Conservation (phyloP, 2,329 filamentous ascomycete genomes). For the Fusarium pseudonygamai region DNA sequence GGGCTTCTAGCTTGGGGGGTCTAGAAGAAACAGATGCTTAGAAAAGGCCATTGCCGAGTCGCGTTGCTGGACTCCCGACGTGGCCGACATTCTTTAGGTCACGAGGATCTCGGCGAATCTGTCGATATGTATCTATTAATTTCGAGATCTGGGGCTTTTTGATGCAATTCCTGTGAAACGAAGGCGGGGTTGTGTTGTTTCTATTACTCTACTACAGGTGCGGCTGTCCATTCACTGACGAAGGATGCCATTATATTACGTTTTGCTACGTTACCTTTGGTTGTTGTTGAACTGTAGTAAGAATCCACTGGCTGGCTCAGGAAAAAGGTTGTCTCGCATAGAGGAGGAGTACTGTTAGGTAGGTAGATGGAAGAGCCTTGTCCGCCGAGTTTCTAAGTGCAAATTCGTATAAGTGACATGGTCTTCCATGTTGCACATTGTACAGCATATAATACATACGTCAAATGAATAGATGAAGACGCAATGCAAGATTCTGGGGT, state of each 20-base stretch:
- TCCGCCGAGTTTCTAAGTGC: constrained; percentile 24
- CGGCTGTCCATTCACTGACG: constrained; percentile 28
- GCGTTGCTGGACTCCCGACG: constrained; percentile 21
- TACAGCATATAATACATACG: constrained; percentile 7
- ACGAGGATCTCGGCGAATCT: constrained; percentile 33
- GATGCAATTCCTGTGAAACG: constrained; percentile 4
- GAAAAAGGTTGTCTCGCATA: constrained; percentile 13
- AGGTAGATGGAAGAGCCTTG: constrained; percentile 19
- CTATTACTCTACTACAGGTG: constrained; percentile 39
- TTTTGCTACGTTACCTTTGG: constrained; percentile 43
- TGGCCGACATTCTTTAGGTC: constrained; percentile 20
- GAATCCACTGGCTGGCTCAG: constrained; percentile 6
- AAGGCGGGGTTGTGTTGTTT: constrained; percentile 38
- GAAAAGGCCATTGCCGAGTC: constrained; percentile 36
- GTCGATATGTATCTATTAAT: constrained; percentile 1
- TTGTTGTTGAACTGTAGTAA: not conserved
- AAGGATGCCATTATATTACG: constrained; percentile 26
- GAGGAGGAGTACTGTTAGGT: not conserved
- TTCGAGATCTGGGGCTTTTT: constrained; percentile 20
- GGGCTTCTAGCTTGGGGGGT: not conserved
- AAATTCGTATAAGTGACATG: constrained; percentile 7
- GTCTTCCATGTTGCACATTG: not conserved
- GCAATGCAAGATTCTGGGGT: constrained; percentile 9
- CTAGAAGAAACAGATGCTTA: constrained; percentile 12
- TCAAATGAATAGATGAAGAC: constrained; percentile 22